Base-by-base conservation (phyloP, 1,139 yeast genomes). In the Kodamaea fungicola region DNA sequence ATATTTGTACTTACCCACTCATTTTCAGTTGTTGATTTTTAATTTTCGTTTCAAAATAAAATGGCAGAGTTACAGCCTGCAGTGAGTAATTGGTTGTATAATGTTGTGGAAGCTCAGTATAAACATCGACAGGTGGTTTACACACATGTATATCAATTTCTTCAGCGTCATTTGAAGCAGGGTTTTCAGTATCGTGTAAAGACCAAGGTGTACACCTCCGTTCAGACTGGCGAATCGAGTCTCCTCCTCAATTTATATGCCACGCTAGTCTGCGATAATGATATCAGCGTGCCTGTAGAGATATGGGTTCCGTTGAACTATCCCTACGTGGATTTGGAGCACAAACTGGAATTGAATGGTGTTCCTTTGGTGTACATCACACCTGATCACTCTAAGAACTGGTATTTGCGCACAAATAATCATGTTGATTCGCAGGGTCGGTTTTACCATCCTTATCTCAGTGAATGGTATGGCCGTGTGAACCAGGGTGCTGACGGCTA, bases 221-320 rank as follows among this genome's bases (percentile, higher is more conserved):
- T 56, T 35, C 71, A 67, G 13, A 50, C 66, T 1, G 96, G 97
- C 2, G 59, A 57, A 8, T 67, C 85, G 1, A 67, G 71, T 25
- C 65, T 89, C 22, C 62, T 88, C 35, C 62, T 88, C 10, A 81
- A 83, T 43, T 47, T 89, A 2, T 73, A 71, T 48, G 96, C 96
- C 0, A 65, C 72, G 2, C 48, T 81, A 3, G 70, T 74, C 47
- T 56, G 43, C 1, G 43, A 47, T 9, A 50, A 55, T 6, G 51
- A 54, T 1, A 62, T 66, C 37, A 55, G 64, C 16, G 69, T 80
- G n/a, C 89, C 90, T 0, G 55, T 86, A 8, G 79, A 80, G 42
- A 61, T 89, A 3, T 89, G 96, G 95, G 54, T 90, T 1, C 95
- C 96, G 0, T 70, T 71, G 28, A 64, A 70, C 22, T 87, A 86